Conservation (phyloP, 371 early-diverging fungal genomes). For the Rhizopus stolonifer region DNA sequence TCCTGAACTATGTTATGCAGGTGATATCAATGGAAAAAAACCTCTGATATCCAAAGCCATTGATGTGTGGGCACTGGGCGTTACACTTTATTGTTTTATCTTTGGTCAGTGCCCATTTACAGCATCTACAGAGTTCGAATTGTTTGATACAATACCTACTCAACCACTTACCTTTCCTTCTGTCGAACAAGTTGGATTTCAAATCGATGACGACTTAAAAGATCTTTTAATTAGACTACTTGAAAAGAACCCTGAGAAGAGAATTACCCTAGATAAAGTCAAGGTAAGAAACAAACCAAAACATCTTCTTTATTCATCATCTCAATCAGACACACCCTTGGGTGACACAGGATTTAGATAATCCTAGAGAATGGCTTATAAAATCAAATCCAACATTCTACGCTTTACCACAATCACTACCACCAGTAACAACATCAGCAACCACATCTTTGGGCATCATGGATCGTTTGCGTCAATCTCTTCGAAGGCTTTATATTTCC, state of each 20-base stretch:
- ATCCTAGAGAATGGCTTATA: constrained; percentile 33
- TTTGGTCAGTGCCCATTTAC: constrained; percentile 97
- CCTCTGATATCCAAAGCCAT: constrained; percentile 82
- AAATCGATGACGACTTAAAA: constrained; percentile 31
- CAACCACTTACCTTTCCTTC: constrained; percentile 51
- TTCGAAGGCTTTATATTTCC: constrained; percentile 23
- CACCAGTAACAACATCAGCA: too few species aligned
- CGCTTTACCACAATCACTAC: too few species aligned
- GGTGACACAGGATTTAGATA: constrained; percentile 71
- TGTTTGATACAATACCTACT: constrained; percentile 89
- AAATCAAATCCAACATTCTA: too few species aligned
- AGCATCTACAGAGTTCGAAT: constrained; percentile 94
- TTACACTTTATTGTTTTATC: constrained; percentile 97
- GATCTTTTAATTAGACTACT: constrained; percentile 75
- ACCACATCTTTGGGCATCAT: constrained; percentile 16
- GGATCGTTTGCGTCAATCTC: constrained; percentile 25
- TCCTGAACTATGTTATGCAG: constrained; percentile 90
- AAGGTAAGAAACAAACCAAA: constrained; percentile 46
- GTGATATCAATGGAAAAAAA: constrained; percentile 13
- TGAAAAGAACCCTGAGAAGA: constrained; percentile 82
- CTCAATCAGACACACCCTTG: constrained; percentile 68
- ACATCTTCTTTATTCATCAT: neutral
- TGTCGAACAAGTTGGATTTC: neutral
- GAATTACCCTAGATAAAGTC: constrained; percentile 83
- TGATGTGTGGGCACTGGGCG: constrained; percentile 99